Percentiles rank a stretch among this genome's conserved stretches.
phyloP scores from a whole-genome alignment of 192 early-diverging fungal species.

The Backusella circina region DNA sequence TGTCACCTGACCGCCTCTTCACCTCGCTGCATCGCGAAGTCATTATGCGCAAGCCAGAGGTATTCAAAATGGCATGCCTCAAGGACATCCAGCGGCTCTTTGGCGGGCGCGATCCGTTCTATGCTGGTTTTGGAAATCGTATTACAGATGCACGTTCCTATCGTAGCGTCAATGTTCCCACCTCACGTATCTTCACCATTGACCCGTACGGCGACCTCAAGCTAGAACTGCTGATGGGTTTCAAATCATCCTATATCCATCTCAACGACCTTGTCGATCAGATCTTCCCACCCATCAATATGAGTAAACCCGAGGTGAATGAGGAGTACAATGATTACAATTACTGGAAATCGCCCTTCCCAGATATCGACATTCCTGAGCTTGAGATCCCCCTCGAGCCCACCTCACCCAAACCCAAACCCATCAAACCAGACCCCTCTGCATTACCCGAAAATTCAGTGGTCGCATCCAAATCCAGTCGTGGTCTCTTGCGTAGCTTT shows the following conservation, averaged over 20 bases:
- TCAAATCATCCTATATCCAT: constrained; percentile 85
- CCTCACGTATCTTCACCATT: constrained; percentile 96
- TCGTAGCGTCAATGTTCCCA: constrained; percentile 88
- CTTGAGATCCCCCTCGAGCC: constrained; percentile 16
- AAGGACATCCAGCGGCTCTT: constrained; percentile 89
- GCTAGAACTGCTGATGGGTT: constrained; percentile 81
- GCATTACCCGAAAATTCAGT: constrained; percentile 12
- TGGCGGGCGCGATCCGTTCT: constrained; percentile 81
- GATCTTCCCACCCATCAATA: constrained; percentile 82
- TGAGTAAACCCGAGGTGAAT: constrained; percentile 40
- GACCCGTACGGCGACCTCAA: constrained; percentile 90
- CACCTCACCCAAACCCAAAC: constrained; percentile 27
- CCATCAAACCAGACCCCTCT: constrained; percentile 25
- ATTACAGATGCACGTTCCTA: constrained; percentile 93
- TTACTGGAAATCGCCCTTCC: constrained; percentile 69
- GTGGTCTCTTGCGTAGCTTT: constrained; percentile 26
- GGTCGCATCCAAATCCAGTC: neutral
- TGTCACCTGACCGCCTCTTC: constrained; percentile 94
- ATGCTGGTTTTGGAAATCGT: constrained; percentile 96
- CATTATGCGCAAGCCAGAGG: constrained; percentile 91
- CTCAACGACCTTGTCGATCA: constrained; percentile 93
- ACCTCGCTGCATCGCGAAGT: constrained; percentile 93
- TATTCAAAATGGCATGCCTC: constrained; percentile 97
- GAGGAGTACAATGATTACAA: constrained; percentile 83
- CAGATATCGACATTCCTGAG: constrained; percentile 48